Evolutionary conservation across 441 rosid species (phyloP).

Genomic region (Gossypium schwendimanii): DNA sequence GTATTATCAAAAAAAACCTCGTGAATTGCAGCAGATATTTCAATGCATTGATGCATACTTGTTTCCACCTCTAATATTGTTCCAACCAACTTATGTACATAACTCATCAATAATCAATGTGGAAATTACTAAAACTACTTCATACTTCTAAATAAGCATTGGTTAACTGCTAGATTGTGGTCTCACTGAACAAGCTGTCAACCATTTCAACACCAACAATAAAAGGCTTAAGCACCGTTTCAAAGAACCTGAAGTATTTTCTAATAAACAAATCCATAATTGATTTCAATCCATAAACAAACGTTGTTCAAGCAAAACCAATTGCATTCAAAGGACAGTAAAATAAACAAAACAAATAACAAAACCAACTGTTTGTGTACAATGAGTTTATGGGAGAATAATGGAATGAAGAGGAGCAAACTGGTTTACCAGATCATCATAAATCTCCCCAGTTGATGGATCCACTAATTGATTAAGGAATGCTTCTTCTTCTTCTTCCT

Average conservation of each 20-base stretch:
- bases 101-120: neutral
- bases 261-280: neutral
- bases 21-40: neutral
- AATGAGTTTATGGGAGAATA: neutral
- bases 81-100: neutral
- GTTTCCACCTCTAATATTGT: slow-evolving; percentile 5
- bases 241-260: neutral
- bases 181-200: neutral
- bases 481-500: slow-evolving; percentile 30
- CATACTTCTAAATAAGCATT: neutral
- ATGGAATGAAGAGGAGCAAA: neutral
- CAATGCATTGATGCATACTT: slow-evolving; percentile 4
- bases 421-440: slow-evolving; percentile 43
- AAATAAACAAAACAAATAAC: slow-evolving; percentile 4
- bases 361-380: neutral
- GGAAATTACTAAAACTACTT: neutral
- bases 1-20: neutral
- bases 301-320: neutral
- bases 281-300: neutral
- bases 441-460: slow-evolving; percentile 43
- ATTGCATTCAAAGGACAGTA: slow-evolving; percentile 5
- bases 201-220: neutral
- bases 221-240: neutral
- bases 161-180: neutral
- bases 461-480: slow-evolving; percentile 33